Evolutionary conservation across 768 basidiomycete genomes (phyloP), one percentile per base, ranked within the genome.

Genomic region (Hemileccinum impolitum): DNA sequence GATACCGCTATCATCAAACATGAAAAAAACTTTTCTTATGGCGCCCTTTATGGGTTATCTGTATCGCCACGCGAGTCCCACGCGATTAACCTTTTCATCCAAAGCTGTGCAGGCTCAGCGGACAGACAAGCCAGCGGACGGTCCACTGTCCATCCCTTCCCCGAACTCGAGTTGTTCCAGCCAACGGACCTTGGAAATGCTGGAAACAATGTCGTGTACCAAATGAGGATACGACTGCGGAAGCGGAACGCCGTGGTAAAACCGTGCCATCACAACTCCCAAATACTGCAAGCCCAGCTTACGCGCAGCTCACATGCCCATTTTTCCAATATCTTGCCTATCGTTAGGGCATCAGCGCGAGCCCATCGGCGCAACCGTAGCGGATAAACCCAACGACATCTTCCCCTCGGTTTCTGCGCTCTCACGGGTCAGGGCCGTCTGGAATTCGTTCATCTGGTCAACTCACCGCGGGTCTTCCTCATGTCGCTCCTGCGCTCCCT

Each of bases 311-410:
- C 44, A 28, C 44, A 21, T 28, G 49, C 37, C 28, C 21, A 23
- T 31, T 42, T 42, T 47, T 48, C 51, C 53, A 46, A 25, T 9
- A 21, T 36, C 21, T 43, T 45, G 47, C 45, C 43, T 48, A 38
- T 41, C 31, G 23, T 71, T 69, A 72, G 54, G 74, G 75, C 75
- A 84, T 77, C 51, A 84, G 59, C 18, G 74, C 70, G 51, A 84
- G 68, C 5, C 76, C 75, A 60, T 86, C 84, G 23, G 54, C 56
- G 53, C 76, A 82, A 10, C 78, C 82, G 58, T 75, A 74, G 46
- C 80, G 73, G 34, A 76, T 72, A 66, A 85, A 81, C n/a, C 77
- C 74, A 32, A 77, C 58, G 4, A 78, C 68, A 51, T 78, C 76
- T 34, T 79, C 76, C 25, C 76, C 69, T 19, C 68, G 69, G 49